Evolutionary conservation across 2,329 filamentous ascomycete species (phyloP), one percentile per base, ranked within the genome.

Genomic region (Aspergillus sp.): DNA sequence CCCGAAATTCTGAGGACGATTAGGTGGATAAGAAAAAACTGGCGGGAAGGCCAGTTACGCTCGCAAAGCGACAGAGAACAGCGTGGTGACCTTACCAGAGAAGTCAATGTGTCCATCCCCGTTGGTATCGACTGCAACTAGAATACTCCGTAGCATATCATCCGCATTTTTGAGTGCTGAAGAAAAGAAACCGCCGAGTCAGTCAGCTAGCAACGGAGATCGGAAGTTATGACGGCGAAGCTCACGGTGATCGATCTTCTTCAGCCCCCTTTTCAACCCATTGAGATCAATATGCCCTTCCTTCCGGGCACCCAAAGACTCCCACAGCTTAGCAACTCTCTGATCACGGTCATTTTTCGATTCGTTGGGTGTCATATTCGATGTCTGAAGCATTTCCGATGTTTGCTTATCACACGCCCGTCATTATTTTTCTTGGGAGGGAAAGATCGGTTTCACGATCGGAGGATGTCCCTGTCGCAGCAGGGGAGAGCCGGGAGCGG

Each of bases 91-190:
- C 78, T 65, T 77, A 93, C 89, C 89, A 72, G 90, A 81, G 66
- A 88, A 96, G 69, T 94, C 86, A 59, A 98, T 97, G 62, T 83
- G 85, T 54, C 91, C 89, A 68, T 97, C 90, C 22, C 83, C 82
- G 64, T 90, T 90, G 49, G 83, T 86, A 65, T 98, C 93, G 53
- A 96, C 90, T 52, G 85, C 80, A 55, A 79, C 77, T 65, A 96
- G 79, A 49, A 97, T 86, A 62, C 86, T 84, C 63, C 82, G 80
- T 53, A 98, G 78, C 75, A 97, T 82, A 33, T 81, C 76, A 68
- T 95, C 87, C 64, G 93, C 93, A 77, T 96, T 93, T 75, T 96
- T 95, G 63, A 98, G 72, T 54, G 85, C 82, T 84, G 60, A 55
- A 57, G 54, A 23, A 27, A 30, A 38, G 49, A 49, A 46, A 46